A percentile compares a stretch with the other conserved stretches of the same genome.
These are phyloP conservation scores for Penicillium sp. DNA, from an alignment of 2,329 filamentous ascomycete species.

Conservation along the genomic window DNA sequence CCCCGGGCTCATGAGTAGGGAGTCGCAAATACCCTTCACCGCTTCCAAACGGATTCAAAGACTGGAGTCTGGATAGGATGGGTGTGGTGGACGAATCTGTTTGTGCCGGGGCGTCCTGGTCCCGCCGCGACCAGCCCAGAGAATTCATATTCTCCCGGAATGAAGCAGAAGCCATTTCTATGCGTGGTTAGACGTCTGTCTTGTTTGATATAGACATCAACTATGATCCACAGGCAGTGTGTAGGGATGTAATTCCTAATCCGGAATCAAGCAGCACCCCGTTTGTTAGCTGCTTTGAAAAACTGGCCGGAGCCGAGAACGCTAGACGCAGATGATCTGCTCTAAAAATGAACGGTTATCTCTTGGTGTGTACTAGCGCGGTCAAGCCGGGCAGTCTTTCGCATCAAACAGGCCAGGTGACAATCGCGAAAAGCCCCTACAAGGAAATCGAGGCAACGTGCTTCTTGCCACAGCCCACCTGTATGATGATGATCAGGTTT, in stretches of 20 bases:
- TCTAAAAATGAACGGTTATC: not conserved
- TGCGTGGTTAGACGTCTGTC: not conserved
- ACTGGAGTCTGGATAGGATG: constrained; percentile 75
- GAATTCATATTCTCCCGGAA: constrained; percentile 95
- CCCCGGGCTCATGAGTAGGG: constrained; percentile 79
- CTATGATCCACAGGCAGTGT: not conserved
- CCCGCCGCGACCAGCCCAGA: constrained; percentile 86
- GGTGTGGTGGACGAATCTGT: constrained; percentile 61
- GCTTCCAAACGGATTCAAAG: constrained; percentile 76
- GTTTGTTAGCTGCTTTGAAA: not conserved
- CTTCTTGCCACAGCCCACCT: not conserved
- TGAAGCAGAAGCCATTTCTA: constrained; percentile 73
- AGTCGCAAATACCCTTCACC: constrained; percentile 84
- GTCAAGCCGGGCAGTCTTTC: constrained; percentile 6
- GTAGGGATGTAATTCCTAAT: constrained; percentile 1
- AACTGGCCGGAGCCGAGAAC: not conserved
- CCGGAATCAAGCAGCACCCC: not conserved
- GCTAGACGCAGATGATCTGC: constrained; percentile 11
- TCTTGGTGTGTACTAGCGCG: constrained; percentile 5
- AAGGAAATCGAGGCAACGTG: not conserved
- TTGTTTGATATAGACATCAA: constrained; percentile 5
- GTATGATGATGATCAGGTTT: not conserved
- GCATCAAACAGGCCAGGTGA: constrained; percentile 8
- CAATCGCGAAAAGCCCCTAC: constrained; percentile 1
- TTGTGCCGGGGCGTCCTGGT: constrained; percentile 69